These are phyloP conservation scores for Apostasia ramifera DNA, from an alignment of 106 monocot species.

Conservation along the genomic window DNA sequence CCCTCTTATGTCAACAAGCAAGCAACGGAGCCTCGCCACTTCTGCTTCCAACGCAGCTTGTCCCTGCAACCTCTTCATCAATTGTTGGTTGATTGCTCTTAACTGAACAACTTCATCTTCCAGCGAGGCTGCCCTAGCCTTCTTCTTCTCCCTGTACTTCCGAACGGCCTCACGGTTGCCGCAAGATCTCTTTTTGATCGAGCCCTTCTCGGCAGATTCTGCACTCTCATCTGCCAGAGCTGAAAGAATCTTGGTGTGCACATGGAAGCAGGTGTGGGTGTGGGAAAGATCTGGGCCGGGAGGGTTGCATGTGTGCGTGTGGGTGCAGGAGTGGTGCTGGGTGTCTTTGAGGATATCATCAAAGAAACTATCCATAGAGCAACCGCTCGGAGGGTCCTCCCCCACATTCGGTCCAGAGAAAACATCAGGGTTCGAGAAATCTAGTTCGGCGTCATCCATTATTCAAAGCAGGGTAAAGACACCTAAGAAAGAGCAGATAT, in stretches of 20 bases:
- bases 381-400: slow-evolving; percentile 33
- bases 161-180: slow-evolving; percentile 76
- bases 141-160: slow-evolving; percentile 89
- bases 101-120: slow-evolving; percentile 79
- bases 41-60: slow-evolving; percentile 66
- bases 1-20: slow-evolving; percentile 90
- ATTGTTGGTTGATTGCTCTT: slow-evolving; percentile 52
- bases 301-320: slow-evolving; percentile 92
- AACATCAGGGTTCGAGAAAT: slow-evolving; percentile 59
- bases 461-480: neutral
- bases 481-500: too few species aligned
- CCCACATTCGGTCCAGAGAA: slow-evolving; percentile 19
- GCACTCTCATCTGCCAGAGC: slow-evolving; percentile 26
- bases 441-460: slow-evolving; percentile 68
- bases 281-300: slow-evolving; percentile 72
- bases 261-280: slow-evolving; percentile 93
- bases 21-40: slow-evolving; percentile 62
- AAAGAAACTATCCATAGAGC: slow-evolving; percentile 79
- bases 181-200: slow-evolving; percentile 39
- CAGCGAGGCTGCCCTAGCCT: slow-evolving; percentile 63
- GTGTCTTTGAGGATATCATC: slow-evolving; percentile 67
- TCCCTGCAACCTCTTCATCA: slow-evolving; percentile 54
- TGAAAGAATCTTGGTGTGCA: slow-evolving; percentile 83
- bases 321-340: slow-evolving; percentile 74
- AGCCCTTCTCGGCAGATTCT: slow-evolving; percentile 36